These are phyloP conservation scores for Volvariella surrecta DNA, from an alignment of 1,284 basidiomycete genomes.

Conservation along the genomic window DNA sequence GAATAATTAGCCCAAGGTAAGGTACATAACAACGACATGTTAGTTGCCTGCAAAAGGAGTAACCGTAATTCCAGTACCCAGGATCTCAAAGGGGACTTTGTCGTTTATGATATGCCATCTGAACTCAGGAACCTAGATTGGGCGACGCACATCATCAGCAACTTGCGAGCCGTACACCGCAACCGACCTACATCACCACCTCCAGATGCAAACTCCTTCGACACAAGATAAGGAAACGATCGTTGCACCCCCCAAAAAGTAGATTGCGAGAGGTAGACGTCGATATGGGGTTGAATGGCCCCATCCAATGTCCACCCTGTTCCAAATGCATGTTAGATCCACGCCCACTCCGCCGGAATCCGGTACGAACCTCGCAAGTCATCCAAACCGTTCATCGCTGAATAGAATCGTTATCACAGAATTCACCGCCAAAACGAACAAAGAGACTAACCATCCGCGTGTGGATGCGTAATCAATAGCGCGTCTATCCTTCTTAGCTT, in stretches of 20 bases:
- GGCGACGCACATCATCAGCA: background rate
- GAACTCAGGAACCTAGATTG: constrained; percentile 65
- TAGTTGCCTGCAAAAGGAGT: constrained; percentile 58
- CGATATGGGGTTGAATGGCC: constrained; percentile 63
- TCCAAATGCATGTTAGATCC: constrained; percentile 5
- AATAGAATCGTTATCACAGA: background rate
- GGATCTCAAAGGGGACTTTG: constrained; percentile 53
- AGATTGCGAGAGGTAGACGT: constrained; percentile 58
- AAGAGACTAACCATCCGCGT: constrained; percentile 57
- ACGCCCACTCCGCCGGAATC: constrained; percentile 4
- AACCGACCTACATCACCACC: constrained; percentile 58
- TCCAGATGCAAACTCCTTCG: constrained; percentile 68
- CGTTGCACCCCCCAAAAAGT: constrained; percentile 60
- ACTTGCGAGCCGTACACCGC: constrained; percentile 1
- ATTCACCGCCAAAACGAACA: constrained; percentile 2
- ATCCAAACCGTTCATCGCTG: constrained; percentile 79
- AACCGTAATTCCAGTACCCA: constrained; percentile 50
- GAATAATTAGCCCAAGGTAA: constrained; percentile 1
- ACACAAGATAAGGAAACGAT: constrained; percentile 72
- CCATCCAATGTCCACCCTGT: constrained; percentile 66
- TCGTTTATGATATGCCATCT: constrained; percentile 73
- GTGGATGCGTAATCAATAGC: constrained; percentile 71
- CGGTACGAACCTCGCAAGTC: constrained; percentile 51
- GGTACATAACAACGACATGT: background rate
- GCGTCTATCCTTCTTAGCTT: constrained; percentile 69